Conservation (phyloP, 306 rosid genomes). For the Cicer yamashitae region DNA sequence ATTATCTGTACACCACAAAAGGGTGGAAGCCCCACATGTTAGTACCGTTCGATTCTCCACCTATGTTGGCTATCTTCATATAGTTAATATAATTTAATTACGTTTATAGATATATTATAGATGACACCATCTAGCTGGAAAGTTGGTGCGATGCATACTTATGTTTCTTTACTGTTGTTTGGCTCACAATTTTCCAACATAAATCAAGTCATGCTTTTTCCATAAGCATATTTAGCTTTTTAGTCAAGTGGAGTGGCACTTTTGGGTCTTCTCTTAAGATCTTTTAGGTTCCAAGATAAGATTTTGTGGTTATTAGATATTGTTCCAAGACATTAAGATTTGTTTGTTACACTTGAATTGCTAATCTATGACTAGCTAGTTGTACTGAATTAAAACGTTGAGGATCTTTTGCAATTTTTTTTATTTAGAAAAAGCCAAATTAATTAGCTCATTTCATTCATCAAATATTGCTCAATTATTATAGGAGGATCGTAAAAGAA, state of each 20-base stretch:
- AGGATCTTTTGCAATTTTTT: background rate
- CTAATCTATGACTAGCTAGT: slow-evolving; percentile 15
- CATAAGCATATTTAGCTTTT: slow-evolving; percentile 49
- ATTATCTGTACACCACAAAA: slow-evolving; percentile 47
- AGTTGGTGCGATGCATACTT: slow-evolving; percentile 48
- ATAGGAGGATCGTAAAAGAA: no score
- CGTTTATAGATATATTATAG: slow-evolving; percentile 14
- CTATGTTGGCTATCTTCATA: slow-evolving; percentile 12
- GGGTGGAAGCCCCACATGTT: slow-evolving; percentile 49
- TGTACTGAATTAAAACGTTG: slow-evolving; percentile 16
- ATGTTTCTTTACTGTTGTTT: slow-evolving; percentile 43
- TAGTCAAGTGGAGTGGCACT: slow-evolving; percentile 44
- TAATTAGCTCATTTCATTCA: no score
- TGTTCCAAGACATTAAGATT: slow-evolving; percentile 39
- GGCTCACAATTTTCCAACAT: slow-evolving; percentile 53
- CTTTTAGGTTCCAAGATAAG: slow-evolving; percentile 43
- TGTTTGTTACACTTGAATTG: slow-evolving; percentile 40
- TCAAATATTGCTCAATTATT: no score
- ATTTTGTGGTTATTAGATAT: slow-evolving; percentile 38
- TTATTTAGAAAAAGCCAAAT: no score
- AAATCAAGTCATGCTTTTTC: slow-evolving; percentile 45
- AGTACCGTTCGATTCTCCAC: slow-evolving; percentile 30
- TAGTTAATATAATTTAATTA: background rate
- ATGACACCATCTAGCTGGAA: slow-evolving; percentile 45
- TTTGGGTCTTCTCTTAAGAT: slow-evolving; percentile 40